Base-by-base conservation (phyloP, 2,329 filamentous ascomycete genomes). In the Huntiella savannae region DNA sequence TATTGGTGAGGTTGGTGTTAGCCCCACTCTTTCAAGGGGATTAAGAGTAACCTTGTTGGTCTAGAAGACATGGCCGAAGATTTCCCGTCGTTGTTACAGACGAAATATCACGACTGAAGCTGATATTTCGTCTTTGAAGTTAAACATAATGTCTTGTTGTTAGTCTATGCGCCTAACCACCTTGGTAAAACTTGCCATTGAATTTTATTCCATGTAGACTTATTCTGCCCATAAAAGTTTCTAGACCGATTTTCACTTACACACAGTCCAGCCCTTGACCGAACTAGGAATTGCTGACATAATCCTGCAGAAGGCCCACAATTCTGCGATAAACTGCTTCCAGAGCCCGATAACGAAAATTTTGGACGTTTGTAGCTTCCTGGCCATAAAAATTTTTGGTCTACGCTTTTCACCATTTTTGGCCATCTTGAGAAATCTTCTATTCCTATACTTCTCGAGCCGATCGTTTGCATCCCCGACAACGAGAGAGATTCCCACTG, bases 331-430 rank as follows among this genome's bases (percentile, higher is more conserved):
- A 50, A 28, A 50, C 48, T 28, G 37, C 37, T 47, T 33, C 42
- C 48, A 45, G 45, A 37, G 45, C 22, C 45, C 48, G 48, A 50
- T 50, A 50, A 50, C 44, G 48, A 50, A 50, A 50, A 50, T 50
- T 50, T 50, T 50, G 48, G 48, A 32, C 40, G 37, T 47, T 50
- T 50, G 38, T 35, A 50, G 43, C 37, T 49, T 49, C 43, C 44
- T 46, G 41, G 45, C 45, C 39, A 48, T 48, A 47, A 50, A 47
- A 50, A 33, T 48, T 50, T 50, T 50, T 50, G 45, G 41, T 50
- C 45, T 40, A 45, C 45, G 40, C 40, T 48, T 45, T 50, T 43
- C 33, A 40, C 34, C 41, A 34, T 40, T 35, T 45, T 43, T 45
- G 37, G 45, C 41, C 42, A 45, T 48, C 49, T 48, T 36, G 38